Conservation (phyloP, 768 basidiomycete genomes). For the Mycena leptocephala region DNA sequence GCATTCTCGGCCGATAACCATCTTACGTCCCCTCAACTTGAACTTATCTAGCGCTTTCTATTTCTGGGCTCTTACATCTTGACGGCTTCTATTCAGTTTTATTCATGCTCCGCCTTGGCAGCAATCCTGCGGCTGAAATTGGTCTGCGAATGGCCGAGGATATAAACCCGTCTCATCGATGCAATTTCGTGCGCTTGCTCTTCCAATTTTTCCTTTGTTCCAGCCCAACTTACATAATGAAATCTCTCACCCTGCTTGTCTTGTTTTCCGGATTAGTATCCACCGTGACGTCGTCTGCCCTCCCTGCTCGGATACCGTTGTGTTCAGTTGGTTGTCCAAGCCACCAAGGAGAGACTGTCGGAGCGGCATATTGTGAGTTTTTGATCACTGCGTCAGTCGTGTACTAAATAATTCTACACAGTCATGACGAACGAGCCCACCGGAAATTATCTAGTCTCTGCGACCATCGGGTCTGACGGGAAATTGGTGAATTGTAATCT, state of each 20-base stretch:
- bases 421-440: slow-evolving; percentile 56
- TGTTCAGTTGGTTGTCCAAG: not conserved
- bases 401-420: slow-evolving; percentile 23
- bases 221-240: not conserved
- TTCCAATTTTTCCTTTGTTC: too few species aligned
- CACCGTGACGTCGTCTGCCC: not conserved
- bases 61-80: too few species aligned
- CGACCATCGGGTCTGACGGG: slow-evolving; percentile 48
- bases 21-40: too few species aligned
- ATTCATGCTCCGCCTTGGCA: too few species aligned
- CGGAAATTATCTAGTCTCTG: slow-evolving; percentile 52
- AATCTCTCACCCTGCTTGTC: not conserved
- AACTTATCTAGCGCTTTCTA: too few species aligned
- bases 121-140: too few species aligned
- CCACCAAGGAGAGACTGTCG: not conserved
- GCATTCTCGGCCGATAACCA: too few species aligned
- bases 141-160: too few species aligned
- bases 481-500: slow-evolving; percentile 38
- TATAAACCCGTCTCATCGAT: too few species aligned
- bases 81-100: too few species aligned
- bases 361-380: slow-evolving; percentile 28
- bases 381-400: too few species aligned
- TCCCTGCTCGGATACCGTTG: not conserved
- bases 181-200: too few species aligned
- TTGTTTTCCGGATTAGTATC: not conserved